Percentiles rank a stretch among this genome's conserved stretches.
Conservation (phyloP, 108 stramenopile species). For the Mediolabrus comicus region DNA sequence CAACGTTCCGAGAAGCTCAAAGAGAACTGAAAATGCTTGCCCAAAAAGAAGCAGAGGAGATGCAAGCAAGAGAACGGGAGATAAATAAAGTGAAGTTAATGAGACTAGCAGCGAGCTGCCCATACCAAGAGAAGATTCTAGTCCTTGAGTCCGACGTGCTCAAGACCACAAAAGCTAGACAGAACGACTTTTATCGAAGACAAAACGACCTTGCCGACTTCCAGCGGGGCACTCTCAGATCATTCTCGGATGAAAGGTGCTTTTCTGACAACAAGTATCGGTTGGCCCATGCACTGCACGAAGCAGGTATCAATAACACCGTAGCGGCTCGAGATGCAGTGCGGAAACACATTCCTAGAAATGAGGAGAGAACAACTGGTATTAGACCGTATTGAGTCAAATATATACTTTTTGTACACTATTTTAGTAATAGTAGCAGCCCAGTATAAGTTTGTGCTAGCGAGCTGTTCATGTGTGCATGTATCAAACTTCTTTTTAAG, state of each 20-base stretch:
- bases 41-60: slow-evolving; percentile 5
- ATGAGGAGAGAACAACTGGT: slow-evolving; percentile 38
- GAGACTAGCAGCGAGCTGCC: slow-evolving; percentile 40
- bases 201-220: slow-evolving; percentile 36
- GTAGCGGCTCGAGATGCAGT: slow-evolving; percentile 37
- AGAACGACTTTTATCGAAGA: slow-evolving; percentile 37
- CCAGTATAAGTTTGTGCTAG: no score
- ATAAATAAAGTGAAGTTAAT: slow-evolving; percentile 28
- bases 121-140: slow-evolving; percentile 35
- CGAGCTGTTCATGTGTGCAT: background rate
- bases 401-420: background rate
- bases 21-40: background rate
- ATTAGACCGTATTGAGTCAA: slow-evolving; percentile 32
- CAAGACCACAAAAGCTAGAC: slow-evolving; percentile 42
- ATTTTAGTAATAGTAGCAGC: background rate
- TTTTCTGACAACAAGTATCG: slow-evolving; percentile 47
- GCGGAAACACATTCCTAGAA: slow-evolving; percentile 26
- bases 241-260: slow-evolving; percentile 43
- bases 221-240: slow-evolving; percentile 30
- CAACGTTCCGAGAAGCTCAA: slow-evolving; percentile 8
- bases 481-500: background rate
- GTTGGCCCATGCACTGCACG: slow-evolving; percentile 47
- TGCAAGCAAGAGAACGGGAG: slow-evolving; percentile 17
- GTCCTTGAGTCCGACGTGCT: slow-evolving; percentile 28
- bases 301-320: slow-evolving; percentile 36